Conservation (phyloP, 2,329 filamentous ascomycete genomes). For the Aspergillus caelatus region DNA sequence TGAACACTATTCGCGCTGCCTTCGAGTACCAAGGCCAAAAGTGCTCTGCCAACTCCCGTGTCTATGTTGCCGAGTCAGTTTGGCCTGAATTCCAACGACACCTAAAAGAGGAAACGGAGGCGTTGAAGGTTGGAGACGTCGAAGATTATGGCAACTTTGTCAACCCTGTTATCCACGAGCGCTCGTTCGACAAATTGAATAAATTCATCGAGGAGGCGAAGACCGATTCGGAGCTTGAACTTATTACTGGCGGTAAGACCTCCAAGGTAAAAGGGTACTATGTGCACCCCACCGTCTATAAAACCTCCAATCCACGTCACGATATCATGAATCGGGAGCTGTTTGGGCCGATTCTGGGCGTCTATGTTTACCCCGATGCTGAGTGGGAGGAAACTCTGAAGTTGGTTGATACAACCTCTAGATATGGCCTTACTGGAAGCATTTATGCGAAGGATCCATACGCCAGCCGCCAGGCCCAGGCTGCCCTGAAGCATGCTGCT, state of each 20-base stretch:
- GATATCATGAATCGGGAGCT: conserved; percentile 75
- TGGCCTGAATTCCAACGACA: conserved; percentile 70
- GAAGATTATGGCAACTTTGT: conserved; percentile 69
- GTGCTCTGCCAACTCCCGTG: conserved; percentile 80
- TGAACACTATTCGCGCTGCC: conserved; percentile 80
- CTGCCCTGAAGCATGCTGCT: conserved; percentile 55
- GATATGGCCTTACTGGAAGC: conserved; percentile 34
- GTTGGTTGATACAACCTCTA: conserved; percentile 40
- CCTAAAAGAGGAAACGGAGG: conserved; percentile 65
- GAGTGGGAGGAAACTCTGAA: conserved; percentile 58
- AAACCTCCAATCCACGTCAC: conserved; percentile 71
- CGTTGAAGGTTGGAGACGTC: conserved; percentile 68
- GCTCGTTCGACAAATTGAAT: conserved; percentile 77
- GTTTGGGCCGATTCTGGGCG: conserved; percentile 74
- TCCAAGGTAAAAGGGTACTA: conserved; percentile 73
- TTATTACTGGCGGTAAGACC: conserved; percentile 74
- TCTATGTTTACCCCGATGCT: conserved; percentile 77
- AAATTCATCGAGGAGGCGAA: conserved; percentile 76
- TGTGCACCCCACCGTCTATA: conserved; percentile 80
- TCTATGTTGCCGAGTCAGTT: conserved; percentile 74
- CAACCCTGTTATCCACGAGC: conserved; percentile 84
- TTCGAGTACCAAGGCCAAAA: conserved; percentile 93
- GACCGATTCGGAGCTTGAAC: conserved; percentile 70
- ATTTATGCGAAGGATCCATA: conserved; percentile 46
- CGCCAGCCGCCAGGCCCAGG: conserved; percentile 55